These are phyloP conservation scores for Pythium periplocum DNA, from an alignment of 352 stramenopile genomes.

Conservation along the genomic window DNA sequence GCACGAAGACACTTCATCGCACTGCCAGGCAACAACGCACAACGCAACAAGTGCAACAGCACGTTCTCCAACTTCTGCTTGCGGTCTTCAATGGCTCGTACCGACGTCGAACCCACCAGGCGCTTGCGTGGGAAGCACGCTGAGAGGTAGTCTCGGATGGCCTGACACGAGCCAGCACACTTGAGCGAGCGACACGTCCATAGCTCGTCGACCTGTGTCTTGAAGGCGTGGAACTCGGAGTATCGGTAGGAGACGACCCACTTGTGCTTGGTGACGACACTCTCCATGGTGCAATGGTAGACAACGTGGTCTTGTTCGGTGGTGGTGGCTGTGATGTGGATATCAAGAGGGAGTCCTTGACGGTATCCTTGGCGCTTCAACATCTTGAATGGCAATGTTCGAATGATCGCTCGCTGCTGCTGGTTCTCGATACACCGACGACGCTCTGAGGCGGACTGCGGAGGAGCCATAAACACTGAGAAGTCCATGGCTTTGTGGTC, in stretches of 20 bases:
- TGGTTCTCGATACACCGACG: conserved; percentile 1
- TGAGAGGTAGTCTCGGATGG: conserved; percentile 54
- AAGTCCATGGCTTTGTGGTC: conserved; percentile 11
- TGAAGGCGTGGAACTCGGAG: conserved; percentile 58
- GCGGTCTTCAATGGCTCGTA: conserved; percentile 28
- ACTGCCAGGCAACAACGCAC: conserved; percentile 53
- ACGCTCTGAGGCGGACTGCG: background rate
- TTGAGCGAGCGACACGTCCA: conserved; percentile 51
- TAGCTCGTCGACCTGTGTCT: conserved; percentile 34
- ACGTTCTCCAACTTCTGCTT: conserved; percentile 58
- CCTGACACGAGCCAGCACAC: conserved; percentile 60
- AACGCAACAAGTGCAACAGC: conserved; percentile 58
- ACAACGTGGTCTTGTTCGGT: conserved; percentile 33
- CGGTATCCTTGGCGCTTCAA: background rate
- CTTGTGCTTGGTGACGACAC: conserved; percentile 33
- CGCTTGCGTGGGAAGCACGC: conserved; percentile 61
- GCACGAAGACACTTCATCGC: conserved; percentile 63
- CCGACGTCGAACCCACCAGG: conserved; percentile 33
- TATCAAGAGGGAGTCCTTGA: conserved; percentile 37
- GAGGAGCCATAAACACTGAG: conserved; percentile 11
- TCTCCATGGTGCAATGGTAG: conserved; percentile 47
- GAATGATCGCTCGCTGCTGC: conserved; percentile 5
- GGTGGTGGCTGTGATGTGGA: conserved; percentile 31
- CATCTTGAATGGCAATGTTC: conserved; percentile 39
- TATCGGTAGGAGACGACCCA: conserved; percentile 59